These are phyloP conservation scores for Hypoxylon sp. DNA, from an alignment of 2,329 filamentous ascomycete species.

Conservation along the genomic window DNA sequence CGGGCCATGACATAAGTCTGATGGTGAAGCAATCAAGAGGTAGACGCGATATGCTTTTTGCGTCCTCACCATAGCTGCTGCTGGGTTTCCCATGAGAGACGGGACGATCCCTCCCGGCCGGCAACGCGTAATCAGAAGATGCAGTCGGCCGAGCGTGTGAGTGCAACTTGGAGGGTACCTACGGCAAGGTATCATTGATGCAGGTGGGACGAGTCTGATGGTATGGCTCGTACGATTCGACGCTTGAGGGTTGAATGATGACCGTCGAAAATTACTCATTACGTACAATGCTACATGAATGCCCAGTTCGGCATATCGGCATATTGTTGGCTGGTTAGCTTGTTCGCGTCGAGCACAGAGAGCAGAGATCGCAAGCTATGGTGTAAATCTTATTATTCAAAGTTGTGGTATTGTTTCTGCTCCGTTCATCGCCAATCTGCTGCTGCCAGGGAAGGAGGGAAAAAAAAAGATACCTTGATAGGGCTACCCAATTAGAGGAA, in stretches of 20 bases:
- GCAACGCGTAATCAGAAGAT: slow-evolving; percentile 33
- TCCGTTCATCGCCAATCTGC: slow-evolving; percentile 25
- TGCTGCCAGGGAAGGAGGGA: not conserved
- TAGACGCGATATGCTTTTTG: slow-evolving; percentile 3
- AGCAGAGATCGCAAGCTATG: slow-evolving; percentile 31
- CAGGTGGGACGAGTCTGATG: slow-evolving; percentile 29
- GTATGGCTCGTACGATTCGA: slow-evolving; percentile 36
- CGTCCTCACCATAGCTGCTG: not conserved
- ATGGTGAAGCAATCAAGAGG: slow-evolving; percentile 34
- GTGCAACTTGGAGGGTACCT: slow-evolving; percentile 22
- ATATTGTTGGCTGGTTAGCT: slow-evolving; percentile 24
- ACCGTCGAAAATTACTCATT: slow-evolving; percentile 39
- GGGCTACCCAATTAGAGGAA: slow-evolving; percentile 37
- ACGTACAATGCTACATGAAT: slow-evolving; percentile 33
- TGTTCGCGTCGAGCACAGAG: slow-evolving; percentile 10
- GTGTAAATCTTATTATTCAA: slow-evolving; percentile 20
- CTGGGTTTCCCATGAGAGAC: not conserved
- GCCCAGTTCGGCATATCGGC: slow-evolving; percentile 26
- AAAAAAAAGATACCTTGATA: slow-evolving; percentile 32
- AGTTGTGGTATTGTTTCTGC: not conserved
- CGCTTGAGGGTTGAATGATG: slow-evolving; percentile 32
- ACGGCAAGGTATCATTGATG: slow-evolving; percentile 31
- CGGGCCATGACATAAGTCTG: slow-evolving; percentile 35
- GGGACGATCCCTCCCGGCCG: slow-evolving; percentile 32
- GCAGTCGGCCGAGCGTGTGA: slow-evolving; percentile 33